Evolutionary conservation across 2,329 filamentous ascomycete species (phyloP).

Genomic region (Xylariales sp.): DNA sequence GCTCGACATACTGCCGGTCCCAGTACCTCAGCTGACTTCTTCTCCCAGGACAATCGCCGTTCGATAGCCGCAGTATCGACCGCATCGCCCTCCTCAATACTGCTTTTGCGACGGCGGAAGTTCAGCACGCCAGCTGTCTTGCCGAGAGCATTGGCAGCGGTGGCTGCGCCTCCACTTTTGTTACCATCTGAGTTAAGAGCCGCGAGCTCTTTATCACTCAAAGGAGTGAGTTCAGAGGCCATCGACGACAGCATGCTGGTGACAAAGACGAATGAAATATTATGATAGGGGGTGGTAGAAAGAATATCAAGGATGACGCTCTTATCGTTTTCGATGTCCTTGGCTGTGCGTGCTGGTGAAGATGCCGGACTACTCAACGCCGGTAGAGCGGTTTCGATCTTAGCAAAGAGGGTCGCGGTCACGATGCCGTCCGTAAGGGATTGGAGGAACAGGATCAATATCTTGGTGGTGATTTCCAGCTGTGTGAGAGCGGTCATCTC

Average conservation of each 20-base stretch:
- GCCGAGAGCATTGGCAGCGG: conserved; percentile 6
- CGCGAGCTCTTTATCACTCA: conserved; percentile 32
- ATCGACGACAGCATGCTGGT: conserved; percentile 66
- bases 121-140: conserved; percentile 42
- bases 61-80: conserved; percentile 42
- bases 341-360: conserved; percentile 9
- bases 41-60: conserved; percentile 56
- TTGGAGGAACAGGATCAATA: conserved; percentile 68
- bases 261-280: conserved; percentile 85
- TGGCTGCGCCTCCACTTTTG: too few relatives aligned
- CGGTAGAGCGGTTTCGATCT: conserved; percentile 55
- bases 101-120: conserved; percentile 30
- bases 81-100: conserved; percentile 21
- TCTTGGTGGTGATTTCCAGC: conserved; percentile 70
- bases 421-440: conserved; percentile 79
- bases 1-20: conserved; percentile 57
- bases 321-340: conserved; percentile 39
- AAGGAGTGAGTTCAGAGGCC: conserved; percentile 41
- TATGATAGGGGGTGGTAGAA: conserved; percentile 68
- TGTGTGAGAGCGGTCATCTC: conserved; percentile 61
- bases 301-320: conserved; percentile 67
- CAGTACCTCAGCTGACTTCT: conserved; percentile 61
- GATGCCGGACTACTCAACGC: conserved; percentile 22
- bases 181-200: conserved; percentile 21
- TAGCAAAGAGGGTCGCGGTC: conserved; percentile 63